Evolutionary conservation across 495 filamentous ascomycete genomes (phyloP).

Genomic region (Zalerion maritima): DNA sequence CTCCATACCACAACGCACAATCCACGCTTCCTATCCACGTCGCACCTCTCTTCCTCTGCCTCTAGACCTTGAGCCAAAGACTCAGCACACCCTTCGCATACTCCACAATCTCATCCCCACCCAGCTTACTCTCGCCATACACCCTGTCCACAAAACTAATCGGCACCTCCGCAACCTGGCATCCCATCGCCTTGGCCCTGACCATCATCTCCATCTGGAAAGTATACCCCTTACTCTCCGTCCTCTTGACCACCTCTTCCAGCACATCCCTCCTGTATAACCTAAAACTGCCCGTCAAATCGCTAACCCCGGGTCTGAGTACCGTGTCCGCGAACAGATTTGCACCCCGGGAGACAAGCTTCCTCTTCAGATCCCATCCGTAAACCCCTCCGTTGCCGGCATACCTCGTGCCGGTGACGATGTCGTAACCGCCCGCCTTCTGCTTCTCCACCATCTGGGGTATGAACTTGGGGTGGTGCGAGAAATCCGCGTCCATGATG

Average conservation of each 20-base stretch:
- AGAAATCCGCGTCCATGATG: slow-evolving; percentile 99
- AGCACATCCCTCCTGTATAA: slow-evolving; percentile 85
- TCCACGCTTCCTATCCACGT: too few species aligned
- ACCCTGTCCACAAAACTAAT: slow-evolving; percentile 92
- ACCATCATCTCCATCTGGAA: slow-evolving; percentile 96
- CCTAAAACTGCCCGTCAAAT: slow-evolving; percentile 87
- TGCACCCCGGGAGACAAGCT: slow-evolving; percentile 78
- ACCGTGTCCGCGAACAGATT: slow-evolving; percentile 94
- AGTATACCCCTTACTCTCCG: slow-evolving; percentile 88
- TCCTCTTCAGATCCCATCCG: slow-evolving; percentile 94
- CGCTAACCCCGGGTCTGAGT: slow-evolving; percentile 86
- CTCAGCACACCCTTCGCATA: slow-evolving; percentile 87
- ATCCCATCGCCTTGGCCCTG: slow-evolving; percentile 84
- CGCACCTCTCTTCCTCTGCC: too few species aligned
- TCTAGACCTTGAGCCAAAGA: slow-evolving; percentile 75
- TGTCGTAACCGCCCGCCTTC: slow-evolving; percentile 62
- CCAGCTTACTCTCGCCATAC: slow-evolving; percentile 90
- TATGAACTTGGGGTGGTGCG: slow-evolving; percentile 95
- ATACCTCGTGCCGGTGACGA: slow-evolving; percentile 92
- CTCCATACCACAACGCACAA: too few species aligned
- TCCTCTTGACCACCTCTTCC: slow-evolving; percentile 76
- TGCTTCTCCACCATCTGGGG: slow-evolving; percentile 71
- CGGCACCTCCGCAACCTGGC: slow-evolving; percentile 78
- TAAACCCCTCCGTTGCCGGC: slow-evolving; percentile 83
- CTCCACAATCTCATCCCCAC: slow-evolving; percentile 92